Conservation (phyloP, 805 yeast genomes). For the Wickerhamomyces chambardii region DNA sequence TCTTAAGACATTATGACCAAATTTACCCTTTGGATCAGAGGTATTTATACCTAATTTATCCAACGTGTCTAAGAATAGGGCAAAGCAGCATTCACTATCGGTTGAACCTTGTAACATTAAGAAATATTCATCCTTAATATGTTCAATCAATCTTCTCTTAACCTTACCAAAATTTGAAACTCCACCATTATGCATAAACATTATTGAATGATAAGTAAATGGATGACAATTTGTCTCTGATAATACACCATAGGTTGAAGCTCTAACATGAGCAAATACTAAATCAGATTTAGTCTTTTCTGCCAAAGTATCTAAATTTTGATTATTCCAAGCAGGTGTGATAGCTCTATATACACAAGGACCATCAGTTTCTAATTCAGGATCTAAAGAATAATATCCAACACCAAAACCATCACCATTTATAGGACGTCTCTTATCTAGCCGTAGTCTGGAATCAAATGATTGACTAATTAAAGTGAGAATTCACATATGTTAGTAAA, state of each 20-base stretch:
- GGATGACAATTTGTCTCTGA: conserved; percentile 98
- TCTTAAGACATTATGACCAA: conserved; percentile 50
- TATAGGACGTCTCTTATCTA: conserved; percentile 85
- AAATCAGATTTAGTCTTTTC: conserved; percentile 78
- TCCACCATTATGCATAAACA: conserved; percentile 98
- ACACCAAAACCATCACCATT: conserved; percentile 99
- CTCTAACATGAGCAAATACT: conserved; percentile 93
- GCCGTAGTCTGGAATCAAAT: conserved; percentile 79
- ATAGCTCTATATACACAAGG: conserved; percentile 95
- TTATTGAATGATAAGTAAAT: conserved; percentile 73
- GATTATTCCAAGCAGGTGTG: conserved; percentile 98
- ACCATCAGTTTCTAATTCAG: conserved; percentile 45
- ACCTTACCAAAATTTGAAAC: conserved; percentile 64
- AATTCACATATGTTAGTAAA: too few species aligned
- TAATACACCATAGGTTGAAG: conserved; percentile 90
- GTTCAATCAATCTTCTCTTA: conserved; percentile 63
- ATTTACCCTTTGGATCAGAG: conserved; percentile 28
- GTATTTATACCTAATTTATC: conserved; percentile 74
- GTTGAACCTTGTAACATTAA: conserved; percentile 85
- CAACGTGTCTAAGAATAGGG: conserved; percentile 72
- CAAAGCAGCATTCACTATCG: conserved; percentile 94
- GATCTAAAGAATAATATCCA: conserved; percentile 74
- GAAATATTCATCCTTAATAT: conserved; percentile 74
- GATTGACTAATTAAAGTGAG: conserved; percentile 43
- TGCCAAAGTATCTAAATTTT: conserved; percentile 77